phyloP scores from a whole-genome alignment of 2,329 filamentous ascomycete genomes.

The Aspergillus sp. region DNA sequence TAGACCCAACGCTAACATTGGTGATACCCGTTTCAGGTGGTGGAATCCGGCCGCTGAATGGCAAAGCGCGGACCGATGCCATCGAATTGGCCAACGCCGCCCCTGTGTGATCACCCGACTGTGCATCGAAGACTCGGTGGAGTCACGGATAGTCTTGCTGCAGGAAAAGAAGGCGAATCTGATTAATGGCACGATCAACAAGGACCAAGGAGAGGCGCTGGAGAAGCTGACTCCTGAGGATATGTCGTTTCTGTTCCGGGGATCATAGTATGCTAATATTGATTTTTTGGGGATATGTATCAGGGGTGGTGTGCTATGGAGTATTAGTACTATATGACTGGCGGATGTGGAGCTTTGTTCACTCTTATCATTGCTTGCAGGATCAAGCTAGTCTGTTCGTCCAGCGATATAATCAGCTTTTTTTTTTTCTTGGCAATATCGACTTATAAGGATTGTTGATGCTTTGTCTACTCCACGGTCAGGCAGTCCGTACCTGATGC shows the following conservation, averaged over 20 bases:
- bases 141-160: slow-evolving; percentile 87
- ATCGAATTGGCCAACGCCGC: slow-evolving; percentile 89
- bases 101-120: slow-evolving; percentile 91
- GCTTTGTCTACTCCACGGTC: too few species aligned
- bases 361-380: not conserved
- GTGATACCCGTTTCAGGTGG: slow-evolving; percentile 54
- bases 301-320: too few species aligned
- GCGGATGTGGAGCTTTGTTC: too few species aligned
- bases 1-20: slow-evolving; percentile 7
- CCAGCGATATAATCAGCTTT: too few species aligned
- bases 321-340: too few species aligned
- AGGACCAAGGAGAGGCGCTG: slow-evolving; percentile 73
- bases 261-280: slow-evolving; percentile 37
- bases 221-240: slow-evolving; percentile 85
- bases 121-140: slow-evolving; percentile 94
- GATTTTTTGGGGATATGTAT: slow-evolving; percentile 7
- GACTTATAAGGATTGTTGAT: too few species aligned
- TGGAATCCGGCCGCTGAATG: slow-evolving; percentile 99
- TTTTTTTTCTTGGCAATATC: too few species aligned
- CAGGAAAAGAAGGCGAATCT: slow-evolving; percentile 99
- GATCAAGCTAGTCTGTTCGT: not conserved
- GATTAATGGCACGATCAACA: slow-evolving; percentile 95
- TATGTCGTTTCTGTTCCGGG: slow-evolving; percentile 93
- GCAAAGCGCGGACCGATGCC: slow-evolving; percentile 90
- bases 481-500: too few species aligned